Conservation (phyloP, 2,329 filamentous ascomycete genomes). For the Bipolaris bicolor region DNA sequence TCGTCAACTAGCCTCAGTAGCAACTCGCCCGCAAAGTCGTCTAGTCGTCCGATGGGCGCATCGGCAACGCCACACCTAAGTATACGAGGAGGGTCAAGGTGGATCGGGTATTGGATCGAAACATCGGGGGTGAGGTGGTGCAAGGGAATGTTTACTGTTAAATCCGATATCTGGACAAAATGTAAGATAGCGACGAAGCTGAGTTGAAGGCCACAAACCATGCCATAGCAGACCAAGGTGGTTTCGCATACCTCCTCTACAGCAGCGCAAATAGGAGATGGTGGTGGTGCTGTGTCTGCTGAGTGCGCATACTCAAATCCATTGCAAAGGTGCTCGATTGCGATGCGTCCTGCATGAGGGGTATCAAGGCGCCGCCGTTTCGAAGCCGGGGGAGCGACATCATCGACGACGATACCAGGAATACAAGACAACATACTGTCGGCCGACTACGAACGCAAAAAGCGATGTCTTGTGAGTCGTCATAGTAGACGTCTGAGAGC, state of each 20-base stretch:
- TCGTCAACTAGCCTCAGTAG: not conserved
- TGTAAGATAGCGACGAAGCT: not conserved
- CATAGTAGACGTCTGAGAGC: not conserved
- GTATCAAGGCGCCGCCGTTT: constrained; percentile 1
- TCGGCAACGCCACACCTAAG: not conserved
- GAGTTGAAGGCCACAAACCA: not conserved
- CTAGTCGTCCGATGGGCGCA: not conserved
- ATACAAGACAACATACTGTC: not conserved
- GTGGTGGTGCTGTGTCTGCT: not conserved
- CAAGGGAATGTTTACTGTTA: not conserved
- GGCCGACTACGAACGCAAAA: not conserved
- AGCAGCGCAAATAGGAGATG: not conserved
- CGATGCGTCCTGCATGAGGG: not conserved
- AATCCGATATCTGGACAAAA: not conserved
- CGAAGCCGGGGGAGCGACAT: not conserved
- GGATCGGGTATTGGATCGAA: not conserved
- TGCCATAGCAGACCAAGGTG: not conserved
- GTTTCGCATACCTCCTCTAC: not conserved
- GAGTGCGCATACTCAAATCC: not conserved
- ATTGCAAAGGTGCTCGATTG: not conserved
- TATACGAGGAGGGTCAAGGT: not conserved
- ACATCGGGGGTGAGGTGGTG: not conserved
- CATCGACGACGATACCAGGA: constrained; percentile 1
- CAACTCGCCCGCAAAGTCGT: not conserved
- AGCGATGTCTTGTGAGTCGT: not conserved